Evolutionary conservation across 2,329 filamentous ascomycete species (phyloP).

Genomic region (Monilinia polystroma): DNA sequence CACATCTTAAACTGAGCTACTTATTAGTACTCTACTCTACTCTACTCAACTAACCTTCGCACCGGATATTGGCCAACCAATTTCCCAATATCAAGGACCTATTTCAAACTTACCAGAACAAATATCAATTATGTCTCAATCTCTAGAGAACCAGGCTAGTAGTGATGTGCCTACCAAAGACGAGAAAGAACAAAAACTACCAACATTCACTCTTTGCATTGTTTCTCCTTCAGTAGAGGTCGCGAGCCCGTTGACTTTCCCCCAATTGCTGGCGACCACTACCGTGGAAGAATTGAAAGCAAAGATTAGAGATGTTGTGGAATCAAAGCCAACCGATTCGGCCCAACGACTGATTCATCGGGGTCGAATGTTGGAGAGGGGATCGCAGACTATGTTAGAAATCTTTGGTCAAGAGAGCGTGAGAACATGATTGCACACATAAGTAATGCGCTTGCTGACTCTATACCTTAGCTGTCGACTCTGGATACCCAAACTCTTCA

Average conservation of each 20-base stretch:
- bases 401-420: conserved; percentile 55
- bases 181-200: conserved; percentile 30
- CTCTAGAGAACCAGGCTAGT: conserved; percentile 21
- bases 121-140: conserved; percentile 30
- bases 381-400: conserved; percentile 55
- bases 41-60: neutral
- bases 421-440: conserved; percentile 23
- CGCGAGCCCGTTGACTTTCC: conserved; percentile 51
- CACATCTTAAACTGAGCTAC: conserved; percentile 8
- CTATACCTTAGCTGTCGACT: conserved; percentile 43
- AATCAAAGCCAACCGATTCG: conserved; percentile 52
- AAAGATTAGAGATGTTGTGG: conserved; percentile 53
- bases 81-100: neutral
- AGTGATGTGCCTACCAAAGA: conserved; percentile 28
- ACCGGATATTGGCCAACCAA: neutral
- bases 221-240: conserved; percentile 59
- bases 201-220: conserved; percentile 55
- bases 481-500: conserved; percentile 54
- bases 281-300: conserved; percentile 59
- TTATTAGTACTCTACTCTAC: neutral
- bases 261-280: conserved; percentile 49
- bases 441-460: conserved; percentile 20
- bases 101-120: neutral
- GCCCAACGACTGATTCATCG: conserved; percentile 61
- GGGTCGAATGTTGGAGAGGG: conserved; percentile 55